Conservation (phyloP, 2,329 filamentous ascomycete species). For the Beauveria varroae region DNA sequence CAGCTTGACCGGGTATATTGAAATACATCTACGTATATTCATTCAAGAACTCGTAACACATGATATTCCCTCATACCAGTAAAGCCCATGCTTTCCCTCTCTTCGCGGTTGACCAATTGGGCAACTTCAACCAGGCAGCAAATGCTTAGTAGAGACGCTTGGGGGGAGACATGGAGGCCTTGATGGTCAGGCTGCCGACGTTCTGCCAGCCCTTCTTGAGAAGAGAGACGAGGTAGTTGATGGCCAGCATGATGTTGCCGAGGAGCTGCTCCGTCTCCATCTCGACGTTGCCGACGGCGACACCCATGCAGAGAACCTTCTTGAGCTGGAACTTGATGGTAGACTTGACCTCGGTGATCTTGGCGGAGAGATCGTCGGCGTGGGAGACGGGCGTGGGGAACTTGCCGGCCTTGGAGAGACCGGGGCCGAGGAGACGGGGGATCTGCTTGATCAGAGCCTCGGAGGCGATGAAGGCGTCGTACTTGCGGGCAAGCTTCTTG, state of each 20-base stretch:
- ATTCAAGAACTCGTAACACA: conserved; percentile 9
- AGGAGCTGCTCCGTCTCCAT: conserved; percentile 96
- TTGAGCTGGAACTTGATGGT: conserved; percentile 99
- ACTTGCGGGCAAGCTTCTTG: conserved; percentile 99
- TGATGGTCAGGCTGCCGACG: conserved; percentile 98
- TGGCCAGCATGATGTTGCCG: conserved; percentile 98
- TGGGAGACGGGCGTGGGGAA: conserved; percentile 99
- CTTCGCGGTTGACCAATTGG: neutral
- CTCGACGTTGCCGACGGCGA: conserved; percentile 95
- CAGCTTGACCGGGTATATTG: conserved; percentile 11
- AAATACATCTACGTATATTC: conserved; percentile 5
- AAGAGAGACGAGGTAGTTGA: conserved; percentile 99
- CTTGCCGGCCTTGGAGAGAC: conserved; percentile 98
- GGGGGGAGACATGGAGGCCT: conserved; percentile 99
- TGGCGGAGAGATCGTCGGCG: conserved; percentile 84
- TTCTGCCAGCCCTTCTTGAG: conserved; percentile 99
- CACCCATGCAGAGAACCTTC: conserved; percentile 99
- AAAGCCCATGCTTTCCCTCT: conserved; percentile 1
- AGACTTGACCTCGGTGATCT: conserved; percentile 99
- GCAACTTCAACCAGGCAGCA: neutral
- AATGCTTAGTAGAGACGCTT: conserved; percentile 85
- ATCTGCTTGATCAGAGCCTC: conserved; percentile 99
- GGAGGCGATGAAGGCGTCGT: conserved; percentile 98
- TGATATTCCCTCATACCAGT: neutral
- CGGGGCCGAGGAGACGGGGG: conserved; percentile 96